Conservation (phyloP, 1,284 basidiomycete genomes). For the Puccinia hordei region DNA sequence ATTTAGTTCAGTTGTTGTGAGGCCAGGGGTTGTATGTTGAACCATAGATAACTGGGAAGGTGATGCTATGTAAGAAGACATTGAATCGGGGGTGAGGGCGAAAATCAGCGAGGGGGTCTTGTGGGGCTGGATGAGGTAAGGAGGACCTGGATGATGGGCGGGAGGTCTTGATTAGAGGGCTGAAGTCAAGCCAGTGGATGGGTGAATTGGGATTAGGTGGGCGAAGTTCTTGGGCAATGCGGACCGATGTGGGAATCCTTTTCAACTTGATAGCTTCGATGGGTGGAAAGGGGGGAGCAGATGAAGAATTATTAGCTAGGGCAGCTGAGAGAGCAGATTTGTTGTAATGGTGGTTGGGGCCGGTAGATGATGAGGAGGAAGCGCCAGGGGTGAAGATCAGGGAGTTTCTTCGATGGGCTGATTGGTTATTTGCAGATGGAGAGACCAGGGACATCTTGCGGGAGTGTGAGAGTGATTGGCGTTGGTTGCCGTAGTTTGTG, state of each 20-base stretch:
- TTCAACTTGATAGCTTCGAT: conserved; percentile 63
- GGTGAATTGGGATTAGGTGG: conserved; percentile 51
- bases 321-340: conserved; percentile 49
- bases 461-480: conserved; percentile 6
- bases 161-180: conserved; percentile 52
- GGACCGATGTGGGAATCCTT: conserved; percentile 63
- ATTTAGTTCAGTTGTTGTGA: neutral
- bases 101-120: conserved; percentile 49
- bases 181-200: conserved; percentile 30
- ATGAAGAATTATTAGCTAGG: conserved; percentile 46
- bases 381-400: conserved; percentile 43
- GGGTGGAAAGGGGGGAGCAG: conserved; percentile 51
- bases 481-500: conserved; percentile 1
- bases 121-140: conserved; percentile 48
- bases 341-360: conserved; percentile 48
- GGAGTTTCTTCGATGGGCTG: conserved; percentile 44
- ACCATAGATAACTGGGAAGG: neutral
- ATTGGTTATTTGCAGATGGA: neutral
- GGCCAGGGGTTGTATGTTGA: neutral
- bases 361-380: conserved; percentile 29
- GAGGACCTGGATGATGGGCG: conserved; percentile 55
- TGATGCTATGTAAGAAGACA: conserved; percentile 9
- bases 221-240: conserved; percentile 62
- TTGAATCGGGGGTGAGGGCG: conserved; percentile 5
- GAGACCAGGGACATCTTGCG: conserved; percentile 38